A percentile compares a stretch with the other conserved stretches of the same genome.
These are phyloP conservation scores for Schoenoplectus tabernaemontani DNA, from an alignment of 202 grass and related monocot genomes.

Conservation along the genomic window DNA sequence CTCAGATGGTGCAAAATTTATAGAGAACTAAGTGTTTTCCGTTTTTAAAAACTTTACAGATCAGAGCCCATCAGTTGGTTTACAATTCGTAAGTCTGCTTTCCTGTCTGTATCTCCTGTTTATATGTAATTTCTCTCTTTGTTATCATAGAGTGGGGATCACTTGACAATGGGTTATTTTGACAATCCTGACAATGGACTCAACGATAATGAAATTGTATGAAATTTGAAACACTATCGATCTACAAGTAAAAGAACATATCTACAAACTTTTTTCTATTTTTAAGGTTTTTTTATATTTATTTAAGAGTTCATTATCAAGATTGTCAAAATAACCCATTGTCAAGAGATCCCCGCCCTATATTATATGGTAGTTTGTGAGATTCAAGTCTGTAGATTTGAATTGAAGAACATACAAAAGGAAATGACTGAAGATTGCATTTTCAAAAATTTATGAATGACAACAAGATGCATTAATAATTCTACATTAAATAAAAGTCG, in stretches of 20 bases:
- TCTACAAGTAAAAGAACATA: no score
- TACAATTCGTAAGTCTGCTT: constrained; percentile 74
- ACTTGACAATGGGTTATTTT: no score
- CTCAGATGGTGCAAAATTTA: background rate
- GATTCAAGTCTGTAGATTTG: background rate
- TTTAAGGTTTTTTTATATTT: no score
- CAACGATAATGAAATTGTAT: no score
- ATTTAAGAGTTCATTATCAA: no score
- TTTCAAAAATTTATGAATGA: background rate
- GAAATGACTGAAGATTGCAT: background rate
- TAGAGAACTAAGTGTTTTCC: constrained; percentile 18
- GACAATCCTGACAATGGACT: no score
- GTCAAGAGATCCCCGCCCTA: no score
- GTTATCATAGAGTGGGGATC: no score
- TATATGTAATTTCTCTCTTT: background rate
- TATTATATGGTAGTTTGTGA: background rate
- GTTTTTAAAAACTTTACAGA: constrained; percentile 40
- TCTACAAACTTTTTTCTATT: background rate
- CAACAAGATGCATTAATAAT: background rate
- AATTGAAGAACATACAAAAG: background rate
- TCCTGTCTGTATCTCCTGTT: background rate
- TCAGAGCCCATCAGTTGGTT: constrained; percentile 53
- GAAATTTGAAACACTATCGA: no score
- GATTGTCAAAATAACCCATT: no score
- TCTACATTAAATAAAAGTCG: background rate